Conservation (phyloP, 2,329 filamentous ascomycete genomes). For the Trichoderma sp. region DNA sequence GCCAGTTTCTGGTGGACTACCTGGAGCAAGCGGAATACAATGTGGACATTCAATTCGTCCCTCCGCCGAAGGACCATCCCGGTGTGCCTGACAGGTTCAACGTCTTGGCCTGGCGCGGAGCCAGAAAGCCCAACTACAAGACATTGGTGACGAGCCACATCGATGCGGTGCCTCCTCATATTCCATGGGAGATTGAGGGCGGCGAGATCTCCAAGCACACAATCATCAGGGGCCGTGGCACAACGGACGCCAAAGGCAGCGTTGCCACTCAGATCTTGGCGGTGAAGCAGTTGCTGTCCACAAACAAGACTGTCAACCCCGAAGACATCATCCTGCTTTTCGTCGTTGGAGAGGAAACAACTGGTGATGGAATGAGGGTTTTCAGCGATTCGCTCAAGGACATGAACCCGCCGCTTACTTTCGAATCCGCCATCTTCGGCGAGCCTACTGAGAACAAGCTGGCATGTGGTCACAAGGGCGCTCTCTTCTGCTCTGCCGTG, state of each 20-base stretch:
- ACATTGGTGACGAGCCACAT: slow-evolving; percentile 78
- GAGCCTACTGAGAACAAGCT: slow-evolving; percentile 89
- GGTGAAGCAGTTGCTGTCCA: slow-evolving; percentile 50
- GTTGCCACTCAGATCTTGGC: slow-evolving; percentile 74
- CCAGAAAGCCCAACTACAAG: slow-evolving; percentile 47
- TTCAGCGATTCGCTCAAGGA: slow-evolving; percentile 42
- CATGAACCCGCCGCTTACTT: slow-evolving; percentile 35
- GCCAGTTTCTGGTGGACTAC: slow-evolving; percentile 64
- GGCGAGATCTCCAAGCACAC: slow-evolving; percentile 43
- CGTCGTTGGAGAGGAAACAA: slow-evolving; percentile 79
- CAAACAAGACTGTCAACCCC: slow-evolving; percentile 37
- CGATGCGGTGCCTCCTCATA: slow-evolving; percentile 71
- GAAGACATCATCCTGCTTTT: slow-evolving; percentile 59
- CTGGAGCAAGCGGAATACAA: slow-evolving; percentile 50
- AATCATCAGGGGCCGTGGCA: slow-evolving; percentile 68
- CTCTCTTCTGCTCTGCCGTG: slow-evolving; percentile 61
- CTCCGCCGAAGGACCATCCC: slow-evolving; percentile 30
- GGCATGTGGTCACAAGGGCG: slow-evolving; percentile 89
- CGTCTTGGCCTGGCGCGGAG: slow-evolving; percentile 64
- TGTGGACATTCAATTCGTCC: slow-evolving; percentile 42
- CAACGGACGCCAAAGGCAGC: slow-evolving; percentile 67
- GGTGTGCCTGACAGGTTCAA: slow-evolving; percentile 55
- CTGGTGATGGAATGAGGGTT: slow-evolving; percentile 73
- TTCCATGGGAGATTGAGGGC: slow-evolving; percentile 61
- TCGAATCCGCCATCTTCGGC: slow-evolving; percentile 78